These are phyloP conservation scores for Backusella australiensis DNA, from an alignment of 192 early-diverging fungal genomes.

Conservation along the genomic window DNA sequence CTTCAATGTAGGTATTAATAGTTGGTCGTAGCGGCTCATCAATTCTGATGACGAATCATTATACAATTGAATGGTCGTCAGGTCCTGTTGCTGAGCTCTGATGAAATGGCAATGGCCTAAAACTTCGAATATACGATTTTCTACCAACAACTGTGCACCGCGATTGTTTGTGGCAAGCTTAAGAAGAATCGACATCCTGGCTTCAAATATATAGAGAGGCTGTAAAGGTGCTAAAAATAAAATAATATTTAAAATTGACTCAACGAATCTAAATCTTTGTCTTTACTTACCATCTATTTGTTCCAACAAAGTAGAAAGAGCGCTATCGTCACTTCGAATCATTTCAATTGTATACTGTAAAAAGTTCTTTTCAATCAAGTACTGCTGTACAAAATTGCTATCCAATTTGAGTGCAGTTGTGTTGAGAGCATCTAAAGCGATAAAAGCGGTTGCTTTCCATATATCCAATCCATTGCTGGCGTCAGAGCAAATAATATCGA, in stretches of 20 bases:
- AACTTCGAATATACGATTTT: slow-evolving; percentile 3
- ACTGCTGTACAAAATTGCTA: background rate
- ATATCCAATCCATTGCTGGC: slow-evolving; percentile 76
- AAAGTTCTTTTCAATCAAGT: slow-evolving; percentile 4
- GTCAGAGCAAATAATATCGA: slow-evolving; percentile 78
- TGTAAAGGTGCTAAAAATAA: slow-evolving; percentile 7
- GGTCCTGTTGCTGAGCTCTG: slow-evolving; percentile 4
- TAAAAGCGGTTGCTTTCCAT: slow-evolving; percentile 86
- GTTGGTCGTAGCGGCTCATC: slow-evolving; percentile 8
- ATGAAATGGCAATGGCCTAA: slow-evolving; percentile 11
- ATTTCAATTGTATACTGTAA: background rate
- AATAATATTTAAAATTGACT: background rate
- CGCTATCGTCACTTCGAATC: background rate
- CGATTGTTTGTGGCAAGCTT: background rate
- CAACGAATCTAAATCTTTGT: background rate
- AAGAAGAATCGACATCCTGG: slow-evolving; percentile 8
- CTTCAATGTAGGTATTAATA: slow-evolving; percentile 18
- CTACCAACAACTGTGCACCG: background rate
- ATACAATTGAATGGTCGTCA: background rate
- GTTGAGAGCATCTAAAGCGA: slow-evolving; percentile 67
- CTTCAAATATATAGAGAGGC: slow-evolving; percentile 11
- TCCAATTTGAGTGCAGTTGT: background rate
- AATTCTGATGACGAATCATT: background rate
- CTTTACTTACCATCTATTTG: background rate
- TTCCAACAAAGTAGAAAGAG: background rate